Evolutionary conservation across 2,329 filamentous ascomycete species (phyloP), one percentile per base, ranked within the genome.

Genomic region (Whalleya microplaca): DNA sequence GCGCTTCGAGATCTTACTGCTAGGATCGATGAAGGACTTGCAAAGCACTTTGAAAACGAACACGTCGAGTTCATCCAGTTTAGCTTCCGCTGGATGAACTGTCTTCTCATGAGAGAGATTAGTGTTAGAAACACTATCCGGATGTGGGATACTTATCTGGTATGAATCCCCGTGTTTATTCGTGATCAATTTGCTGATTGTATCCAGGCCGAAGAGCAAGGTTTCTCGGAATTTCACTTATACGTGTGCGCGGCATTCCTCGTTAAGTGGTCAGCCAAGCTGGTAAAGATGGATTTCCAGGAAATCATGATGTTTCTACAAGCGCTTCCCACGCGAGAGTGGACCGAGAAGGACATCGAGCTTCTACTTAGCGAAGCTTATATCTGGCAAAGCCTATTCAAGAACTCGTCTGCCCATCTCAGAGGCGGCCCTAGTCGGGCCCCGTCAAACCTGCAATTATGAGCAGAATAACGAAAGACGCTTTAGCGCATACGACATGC

Each of bases 261-360:
- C 21, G 95, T 98, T 51, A 99, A 99, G 74, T 99, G 96, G 96
- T 96, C 94, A 6, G 89, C 95, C 65, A 92, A 96, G 72, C 82
- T 99, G 45, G 84, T 94, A 59, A 95, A 92, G 73, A 98, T 98
- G 94, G 95, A 99, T 73, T 98, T 98, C 64, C 84, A 98, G 78
- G 94, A 97, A 74, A 89, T 96, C 57, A 97, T 99, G 93, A 99
- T 99, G 94, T 99, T 99, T 71, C 78, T 99, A 52, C 95, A 99
- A 76, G 91, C 92, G 44, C 78, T 99, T 55, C 95, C 96, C 2
- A 99, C 96, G 6, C 89, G 90, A 66, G 84, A 89, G 52, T 99
- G 95, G 95, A 97, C 92, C 1, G 95, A 97, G 72, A 98, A 98
- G 78, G 95, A 99, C 70, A 96, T 99, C 67, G 95, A 98, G 73